phyloP scores from a whole-genome alignment of 1,139 yeast species.

The Blastobotrys capitulatus region DNA sequence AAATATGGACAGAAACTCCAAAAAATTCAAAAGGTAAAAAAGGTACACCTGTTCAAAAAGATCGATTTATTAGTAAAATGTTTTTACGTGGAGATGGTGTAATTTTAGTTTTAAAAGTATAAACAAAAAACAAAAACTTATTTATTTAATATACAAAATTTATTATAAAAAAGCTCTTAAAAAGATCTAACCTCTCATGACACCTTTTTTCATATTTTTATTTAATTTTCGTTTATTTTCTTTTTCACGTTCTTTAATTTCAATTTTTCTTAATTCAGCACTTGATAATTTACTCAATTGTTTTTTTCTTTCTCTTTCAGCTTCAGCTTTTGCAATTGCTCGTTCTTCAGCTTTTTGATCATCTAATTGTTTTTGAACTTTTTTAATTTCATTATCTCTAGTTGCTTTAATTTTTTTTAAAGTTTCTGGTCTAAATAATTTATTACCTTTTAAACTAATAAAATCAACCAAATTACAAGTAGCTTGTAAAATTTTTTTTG shows the following conservation, averaged over 20 bases:
- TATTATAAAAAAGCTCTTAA: neutral
- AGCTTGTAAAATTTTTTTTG: slow-evolving; percentile 46
- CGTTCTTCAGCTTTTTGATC: slow-evolving; percentile 60
- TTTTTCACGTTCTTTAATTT: slow-evolving; percentile 62
- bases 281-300: slow-evolving; percentile 53
- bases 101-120: slow-evolving; percentile 55
- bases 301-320: slow-evolving; percentile 54
- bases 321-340: slow-evolving; percentile 63
- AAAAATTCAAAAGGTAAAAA: slow-evolving; percentile 63
- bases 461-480: slow-evolving; percentile 51
- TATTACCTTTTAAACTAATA: slow-evolving; percentile 40
- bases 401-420: slow-evolving; percentile 66
- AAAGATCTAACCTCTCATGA: neutral
- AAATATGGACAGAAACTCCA: slow-evolving; percentile 76
- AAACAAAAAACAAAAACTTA: neutral
- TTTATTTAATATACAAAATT: neutral
- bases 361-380: slow-evolving; percentile 55
- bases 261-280: slow-evolving; percentile 58
- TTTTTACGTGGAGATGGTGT: slow-evolving; percentile 95
- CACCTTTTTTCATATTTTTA: slow-evolving; percentile 34
- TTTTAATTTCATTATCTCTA: slow-evolving; percentile 64
- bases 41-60: slow-evolving; percentile 65
- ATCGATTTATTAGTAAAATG: slow-evolving; percentile 82
- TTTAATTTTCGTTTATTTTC: slow-evolving; percentile 46
- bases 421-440: slow-evolving; percentile 50